Conservation (phyloP, 176 grass and related monocot species). For the Themeda triandra region DNA sequence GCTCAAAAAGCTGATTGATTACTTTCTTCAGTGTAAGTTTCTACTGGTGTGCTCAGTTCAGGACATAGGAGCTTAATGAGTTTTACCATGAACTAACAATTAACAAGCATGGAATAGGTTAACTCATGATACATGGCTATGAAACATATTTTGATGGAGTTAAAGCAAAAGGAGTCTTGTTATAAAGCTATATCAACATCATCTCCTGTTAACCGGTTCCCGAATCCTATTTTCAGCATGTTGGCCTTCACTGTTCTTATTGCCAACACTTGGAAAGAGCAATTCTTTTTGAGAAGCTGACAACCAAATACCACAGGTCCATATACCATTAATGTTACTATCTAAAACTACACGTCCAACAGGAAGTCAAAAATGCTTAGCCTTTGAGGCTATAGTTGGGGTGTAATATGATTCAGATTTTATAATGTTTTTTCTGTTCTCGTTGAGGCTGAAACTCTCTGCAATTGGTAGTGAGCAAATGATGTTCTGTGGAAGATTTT, state of each 20-base stretch:
- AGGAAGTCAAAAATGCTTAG: background rate
- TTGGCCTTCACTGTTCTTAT: background rate
- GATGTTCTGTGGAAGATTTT: background rate
- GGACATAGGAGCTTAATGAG: background rate
- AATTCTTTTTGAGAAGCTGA: background rate
- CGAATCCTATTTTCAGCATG: background rate
- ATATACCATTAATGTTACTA: background rate
- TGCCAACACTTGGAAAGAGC: background rate
- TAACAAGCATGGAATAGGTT: background rate
- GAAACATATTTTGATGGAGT: background rate
- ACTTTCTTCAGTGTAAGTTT: conserved; percentile 9
- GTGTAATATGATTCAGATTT: background rate
- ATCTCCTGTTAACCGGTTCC: background rate
- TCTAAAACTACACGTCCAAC: background rate
- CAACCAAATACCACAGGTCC: background rate
- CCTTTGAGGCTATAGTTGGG: background rate
- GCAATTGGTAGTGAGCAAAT: background rate
- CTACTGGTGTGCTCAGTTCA: background rate
- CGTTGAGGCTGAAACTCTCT: background rate
- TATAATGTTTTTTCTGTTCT: background rate
- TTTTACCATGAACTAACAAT: background rate
- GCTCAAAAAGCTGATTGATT: background rate
- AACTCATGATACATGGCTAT: background rate
- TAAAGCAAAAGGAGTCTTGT: background rate
- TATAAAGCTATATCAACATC: background rate